Evolutionary conservation across 2,329 filamentous ascomycete genomes (phyloP).

Genomic region (Alternaria sp.): DNA sequence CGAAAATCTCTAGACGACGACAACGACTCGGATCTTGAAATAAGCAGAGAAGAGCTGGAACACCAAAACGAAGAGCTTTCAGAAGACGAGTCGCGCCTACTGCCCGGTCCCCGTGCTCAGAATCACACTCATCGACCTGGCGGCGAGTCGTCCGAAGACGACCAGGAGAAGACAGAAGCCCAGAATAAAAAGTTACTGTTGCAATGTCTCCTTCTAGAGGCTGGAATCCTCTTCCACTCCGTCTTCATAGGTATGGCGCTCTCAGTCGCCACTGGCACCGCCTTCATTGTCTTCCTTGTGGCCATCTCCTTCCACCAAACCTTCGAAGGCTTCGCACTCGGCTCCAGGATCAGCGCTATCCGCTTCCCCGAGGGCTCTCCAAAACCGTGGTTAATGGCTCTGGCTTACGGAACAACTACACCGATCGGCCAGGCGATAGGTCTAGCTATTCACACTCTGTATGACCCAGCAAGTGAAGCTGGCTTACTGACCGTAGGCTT

Average conservation of each 20-base stretch:
- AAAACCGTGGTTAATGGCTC: constrained; percentile 76
- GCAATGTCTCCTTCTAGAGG: constrained; percentile 78
- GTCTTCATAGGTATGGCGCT: constrained; percentile 79
- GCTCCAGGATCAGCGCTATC: constrained; percentile 74
- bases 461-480: constrained; percentile 59
- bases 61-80: constrained; percentile 34
- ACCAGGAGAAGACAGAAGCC: constrained; percentile 49
- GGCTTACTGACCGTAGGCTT: constrained; percentile 61
- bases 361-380: constrained; percentile 74
- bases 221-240: constrained; percentile 81
- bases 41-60: constrained; percentile 48
- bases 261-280: constrained; percentile 71
- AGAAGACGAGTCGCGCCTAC: constrained; percentile 45
- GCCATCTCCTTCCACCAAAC: constrained; percentile 78
- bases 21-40: constrained; percentile 45
- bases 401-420: constrained; percentile 69
- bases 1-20: constrained; percentile 27
- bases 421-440: constrained; percentile 62
- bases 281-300: constrained; percentile 72
- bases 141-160: constrained; percentile 25
- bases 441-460: constrained; percentile 59
- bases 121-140: constrained; percentile 26
- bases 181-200: constrained; percentile 70
- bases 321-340: constrained; percentile 74
- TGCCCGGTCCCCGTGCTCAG: constrained; percentile 34